These are phyloP conservation scores for Penstemon eatonii DNA, from an alignment of 257 asterid species.

Conservation along the genomic window DNA sequence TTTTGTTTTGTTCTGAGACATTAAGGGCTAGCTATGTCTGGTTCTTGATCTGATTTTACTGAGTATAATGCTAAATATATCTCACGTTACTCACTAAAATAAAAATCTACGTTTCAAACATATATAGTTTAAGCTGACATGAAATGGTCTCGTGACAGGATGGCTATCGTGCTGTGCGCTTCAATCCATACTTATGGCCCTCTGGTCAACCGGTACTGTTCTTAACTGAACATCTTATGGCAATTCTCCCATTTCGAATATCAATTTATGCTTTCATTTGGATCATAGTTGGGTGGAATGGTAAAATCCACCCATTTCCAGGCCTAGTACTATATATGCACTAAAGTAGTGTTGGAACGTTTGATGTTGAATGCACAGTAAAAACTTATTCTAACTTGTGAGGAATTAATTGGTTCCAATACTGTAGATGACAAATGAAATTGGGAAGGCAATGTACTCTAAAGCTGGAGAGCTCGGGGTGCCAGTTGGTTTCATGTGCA, in stretches of 20 bases:
- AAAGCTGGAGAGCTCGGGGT: constrained; percentile 87
- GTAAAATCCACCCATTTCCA: too few relatives aligned
- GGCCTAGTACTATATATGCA: too few relatives aligned
- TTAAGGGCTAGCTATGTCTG: too few relatives aligned
- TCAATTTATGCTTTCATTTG: constrained; percentile 8
- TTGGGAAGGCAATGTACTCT: constrained; percentile 73
- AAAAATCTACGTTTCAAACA: too few relatives aligned
- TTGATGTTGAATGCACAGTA: not conserved
- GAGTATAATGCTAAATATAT: too few relatives aligned
- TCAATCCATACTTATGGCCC: constrained; percentile 94
- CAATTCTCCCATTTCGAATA: not conserved
- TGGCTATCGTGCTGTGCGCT: constrained; percentile 88
- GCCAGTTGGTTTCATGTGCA: constrained; percentile 92
- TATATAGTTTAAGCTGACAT: not conserved
- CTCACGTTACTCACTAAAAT: too few relatives aligned
- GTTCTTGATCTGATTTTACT: too few relatives aligned
- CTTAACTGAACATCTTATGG: not conserved
- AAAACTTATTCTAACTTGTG: not conserved
- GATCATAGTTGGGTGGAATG: too few relatives aligned
- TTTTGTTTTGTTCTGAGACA: too few relatives aligned
- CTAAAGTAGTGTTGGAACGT: not conserved
- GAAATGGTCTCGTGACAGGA: constrained; percentile 46
- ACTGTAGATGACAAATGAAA: constrained; percentile 79
- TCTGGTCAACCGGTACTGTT: constrained; percentile 65
- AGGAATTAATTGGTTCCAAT: constrained; percentile 6